These are phyloP conservation scores for Helenozyma rhizophorensis DNA, from an alignment of 805 yeast species.

Conservation along the genomic window DNA sequence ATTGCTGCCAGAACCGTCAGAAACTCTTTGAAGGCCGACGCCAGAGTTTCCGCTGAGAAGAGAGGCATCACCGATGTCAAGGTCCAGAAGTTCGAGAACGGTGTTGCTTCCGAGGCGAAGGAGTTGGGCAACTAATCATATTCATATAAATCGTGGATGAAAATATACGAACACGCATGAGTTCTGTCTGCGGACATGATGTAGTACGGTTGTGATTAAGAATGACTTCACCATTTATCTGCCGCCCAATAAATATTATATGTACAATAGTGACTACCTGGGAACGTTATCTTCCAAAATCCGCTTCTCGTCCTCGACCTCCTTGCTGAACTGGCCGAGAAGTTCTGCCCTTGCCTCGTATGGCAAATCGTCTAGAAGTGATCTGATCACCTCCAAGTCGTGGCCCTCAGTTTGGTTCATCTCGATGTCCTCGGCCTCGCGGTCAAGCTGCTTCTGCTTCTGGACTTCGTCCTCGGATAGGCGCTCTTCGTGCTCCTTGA, in stretches of 20 bases:
- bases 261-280: too few relatives aligned
- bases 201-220: too few relatives aligned
- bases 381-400: slow-evolving; percentile 23
- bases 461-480: slow-evolving; percentile 22
- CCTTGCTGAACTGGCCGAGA: slow-evolving; percentile 23
- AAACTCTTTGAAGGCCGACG: slow-evolving; percentile 81
- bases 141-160: too few relatives aligned
- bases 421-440: slow-evolving; percentile 22
- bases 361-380: slow-evolving; percentile 35
- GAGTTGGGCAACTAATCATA: slow-evolving; percentile 29
- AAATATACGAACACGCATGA: too few relatives aligned
- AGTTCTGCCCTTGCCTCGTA: slow-evolving; percentile 27
- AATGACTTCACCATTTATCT: too few relatives aligned
- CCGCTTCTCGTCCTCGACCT: slow-evolving; percentile 11
- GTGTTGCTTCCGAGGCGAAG: slow-evolving; percentile 45
- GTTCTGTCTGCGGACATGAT: too few relatives aligned
- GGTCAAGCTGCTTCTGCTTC: slow-evolving; percentile 22
- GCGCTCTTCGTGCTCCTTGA: slow-evolving; percentile 16
- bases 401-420: slow-evolving; percentile 11
- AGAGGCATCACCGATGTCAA: slow-evolving; percentile 74
- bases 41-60: slow-evolving; percentile 65
- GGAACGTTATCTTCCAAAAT: too few relatives aligned
- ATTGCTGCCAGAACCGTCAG: slow-evolving; percentile 88
- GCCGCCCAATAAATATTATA: too few relatives aligned
- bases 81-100: slow-evolving; percentile 68